Evolutionary conservation across 495 filamentous ascomycete species (phyloP), one percentile per base, ranked within the genome.

Genomic region (Talaromyces nanjingensis): DNA sequence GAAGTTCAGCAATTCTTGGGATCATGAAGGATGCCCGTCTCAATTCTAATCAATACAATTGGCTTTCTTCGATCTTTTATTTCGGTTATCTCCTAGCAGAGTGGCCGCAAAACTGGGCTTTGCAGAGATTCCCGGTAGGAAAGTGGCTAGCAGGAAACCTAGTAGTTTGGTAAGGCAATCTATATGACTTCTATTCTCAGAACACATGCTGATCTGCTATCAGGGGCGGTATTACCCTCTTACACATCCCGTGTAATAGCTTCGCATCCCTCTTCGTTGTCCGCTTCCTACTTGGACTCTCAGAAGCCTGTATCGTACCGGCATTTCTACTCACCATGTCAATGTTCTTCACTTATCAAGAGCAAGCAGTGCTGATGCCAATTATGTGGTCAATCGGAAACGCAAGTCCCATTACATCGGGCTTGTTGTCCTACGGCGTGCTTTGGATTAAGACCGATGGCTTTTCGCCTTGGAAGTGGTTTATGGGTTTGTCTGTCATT

Each of bases 61-160:
- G 82, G 82, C 69, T 83, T 6, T 74, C 77, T 6, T 79, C 75
- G 62, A 77, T 82, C 59, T 86, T 86, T 69, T 87, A 87, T 68
- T 84, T 87, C 42, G 85, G 74, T 52, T 69, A 66, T 62, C 71
- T 79, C 0, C 37, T 76, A 11, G 73, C 75, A 27, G 75, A 79
- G 60, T 79, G 69, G 73, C 74, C 74, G 14, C 75, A 77, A 25
- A 79, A 76, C 47, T 75, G 71, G 70, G 73, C 75, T 7, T 65
- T 79, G 57, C 76, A 79, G 62, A 66, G 71, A 22, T 79, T 77
- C 49, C 76, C 75, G 3, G 71, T 74, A 37, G 75, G 63, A 3
- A 77, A 77, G 67, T 79, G 74, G 71, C 58, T 77, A 20, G 69
- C 75, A 2, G 72, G 73, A 1, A 77, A 76, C 63, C 59, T 77